phyloP scores from a whole-genome alignment of 768 basidiomycete species.

The Phylloporus sp. region DNA sequence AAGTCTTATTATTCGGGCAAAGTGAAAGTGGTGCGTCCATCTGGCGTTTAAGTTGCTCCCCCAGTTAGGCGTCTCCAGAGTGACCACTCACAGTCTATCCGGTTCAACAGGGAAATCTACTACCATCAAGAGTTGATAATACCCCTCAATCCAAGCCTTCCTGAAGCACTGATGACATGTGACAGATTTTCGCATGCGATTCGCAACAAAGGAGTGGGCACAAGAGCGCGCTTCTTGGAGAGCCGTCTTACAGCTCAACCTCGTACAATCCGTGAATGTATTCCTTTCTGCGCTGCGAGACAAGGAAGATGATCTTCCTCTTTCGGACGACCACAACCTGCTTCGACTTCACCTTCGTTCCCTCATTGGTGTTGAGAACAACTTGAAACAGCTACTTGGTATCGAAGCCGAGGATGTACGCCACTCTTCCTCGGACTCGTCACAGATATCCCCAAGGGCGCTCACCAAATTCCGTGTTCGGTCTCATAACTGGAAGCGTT shows the following conservation, averaged over 20 bases:
- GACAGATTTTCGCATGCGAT: slow-evolving; percentile 71
- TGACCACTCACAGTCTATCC: not conserved
- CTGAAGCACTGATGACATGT: slow-evolving; percentile 4
- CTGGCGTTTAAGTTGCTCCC: not conserved
- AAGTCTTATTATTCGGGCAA: slow-evolving; percentile 61
- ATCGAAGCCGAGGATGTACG: slow-evolving; percentile 37
- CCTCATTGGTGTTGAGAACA: slow-evolving; percentile 57
- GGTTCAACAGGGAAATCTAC: slow-evolving; percentile 57
- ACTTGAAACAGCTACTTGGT: slow-evolving; percentile 60
- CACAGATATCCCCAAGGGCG: slow-evolving; percentile 36
- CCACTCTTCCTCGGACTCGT: slow-evolving; percentile 33
- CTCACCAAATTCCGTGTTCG: slow-evolving; percentile 50
- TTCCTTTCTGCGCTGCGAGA: slow-evolving; percentile 60
- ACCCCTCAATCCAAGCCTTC: not conserved
- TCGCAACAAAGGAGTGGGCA: slow-evolving; percentile 58
- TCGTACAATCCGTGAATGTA: slow-evolving; percentile 64
- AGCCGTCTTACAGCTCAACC: slow-evolving; percentile 73
- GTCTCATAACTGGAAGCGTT: slow-evolving; percentile 42
- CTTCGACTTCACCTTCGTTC: slow-evolving; percentile 62
- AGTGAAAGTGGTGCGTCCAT: slow-evolving; percentile 57
- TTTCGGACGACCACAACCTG: slow-evolving; percentile 49
- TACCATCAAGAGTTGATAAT: slow-evolving; percentile 56
- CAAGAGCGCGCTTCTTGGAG: slow-evolving; percentile 75
- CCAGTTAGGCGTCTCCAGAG: not conserved
- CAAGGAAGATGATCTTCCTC: slow-evolving; percentile 32